phyloP scores from a whole-genome alignment of 108 stramenopile species.

The Bacterosira constricta region DNA sequence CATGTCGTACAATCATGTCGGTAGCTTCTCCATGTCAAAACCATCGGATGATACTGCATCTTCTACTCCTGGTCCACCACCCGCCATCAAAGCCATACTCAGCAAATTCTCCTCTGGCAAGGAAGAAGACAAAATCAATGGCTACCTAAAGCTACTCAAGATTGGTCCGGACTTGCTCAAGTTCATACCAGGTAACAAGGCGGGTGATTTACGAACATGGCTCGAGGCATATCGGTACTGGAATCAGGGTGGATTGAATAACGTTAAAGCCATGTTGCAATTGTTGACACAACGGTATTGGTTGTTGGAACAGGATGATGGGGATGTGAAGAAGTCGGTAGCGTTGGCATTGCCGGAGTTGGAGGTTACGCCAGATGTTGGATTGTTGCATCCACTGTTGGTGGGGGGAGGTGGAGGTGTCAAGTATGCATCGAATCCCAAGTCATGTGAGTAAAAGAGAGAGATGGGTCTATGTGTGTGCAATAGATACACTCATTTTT shows the following conservation, averaged over 20 bases:
- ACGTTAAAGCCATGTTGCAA: slow-evolving; percentile 67
- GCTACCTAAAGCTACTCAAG: slow-evolving; percentile 85
- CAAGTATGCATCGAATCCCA: slow-evolving; percentile 22
- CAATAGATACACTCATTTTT: too few relatives aligned
- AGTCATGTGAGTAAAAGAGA: slow-evolving; percentile 31
- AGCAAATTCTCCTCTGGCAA: slow-evolving; percentile 76
- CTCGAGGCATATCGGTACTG: slow-evolving; percentile 87
- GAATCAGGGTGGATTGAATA: slow-evolving; percentile 77
- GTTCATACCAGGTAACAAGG: slow-evolving; percentile 88
- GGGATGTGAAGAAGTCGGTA: not conserved
- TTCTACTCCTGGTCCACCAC: slow-evolving; percentile 84
- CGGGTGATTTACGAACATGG: slow-evolving; percentile 80
- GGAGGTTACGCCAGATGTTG: slow-evolving; percentile 78
- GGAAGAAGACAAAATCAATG: slow-evolving; percentile 84
- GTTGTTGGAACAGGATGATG: not conserved
- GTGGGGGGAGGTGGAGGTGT: not conserved
- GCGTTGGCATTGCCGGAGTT: slow-evolving; percentile 51
- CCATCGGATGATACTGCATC: slow-evolving; percentile 38
- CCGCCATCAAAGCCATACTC: slow-evolving; percentile 79
- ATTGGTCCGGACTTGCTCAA: slow-evolving; percentile 81
- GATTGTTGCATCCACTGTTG: slow-evolving; percentile 73
- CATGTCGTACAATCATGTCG: slow-evolving; percentile 75
- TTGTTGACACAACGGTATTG: slow-evolving; percentile 41
- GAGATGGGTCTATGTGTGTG: too few relatives aligned
- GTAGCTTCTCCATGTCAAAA: slow-evolving; percentile 67